phyloP scores from a whole-genome alignment of 2,329 filamentous ascomycete species.

The Monilinia vaccinii-corymbosi region DNA sequence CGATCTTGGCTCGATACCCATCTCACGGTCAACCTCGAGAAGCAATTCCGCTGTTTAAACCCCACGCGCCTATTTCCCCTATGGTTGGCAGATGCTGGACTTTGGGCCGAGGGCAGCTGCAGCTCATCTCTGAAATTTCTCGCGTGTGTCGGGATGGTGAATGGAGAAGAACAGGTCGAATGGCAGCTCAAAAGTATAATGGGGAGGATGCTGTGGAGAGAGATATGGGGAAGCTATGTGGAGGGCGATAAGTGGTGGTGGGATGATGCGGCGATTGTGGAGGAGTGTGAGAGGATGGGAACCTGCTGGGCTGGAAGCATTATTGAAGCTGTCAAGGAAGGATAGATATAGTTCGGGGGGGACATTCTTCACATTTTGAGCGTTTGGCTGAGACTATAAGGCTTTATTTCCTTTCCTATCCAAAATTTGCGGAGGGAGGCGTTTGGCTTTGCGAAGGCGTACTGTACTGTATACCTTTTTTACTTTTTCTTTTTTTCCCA shows the following conservation, averaged over 20 bases:
- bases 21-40: constrained; percentile 49
- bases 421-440: not conserved
- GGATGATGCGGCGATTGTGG: constrained; percentile 45
- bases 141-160: constrained; percentile 13
- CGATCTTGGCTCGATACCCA: constrained; percentile 53
- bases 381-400: not conserved
- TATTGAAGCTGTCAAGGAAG: constrained; percentile 45
- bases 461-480: not conserved
- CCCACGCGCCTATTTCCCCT: constrained; percentile 49
- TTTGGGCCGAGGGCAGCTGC: constrained; percentile 30
- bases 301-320: constrained; percentile 52
- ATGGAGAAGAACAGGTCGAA: constrained; percentile 27
- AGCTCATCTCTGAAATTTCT: constrained; percentile 21
- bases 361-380: not conserved
- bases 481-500: not conserved
- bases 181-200: constrained; percentile 41
- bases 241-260: constrained; percentile 47
- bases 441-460: not conserved
- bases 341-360: not conserved
- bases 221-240: constrained; percentile 44
- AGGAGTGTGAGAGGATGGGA: constrained; percentile 44
- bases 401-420: not conserved
- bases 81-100: constrained; percentile 51
- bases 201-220: constrained; percentile 50
- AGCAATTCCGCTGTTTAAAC: constrained; percentile 48